Base-by-base conservation (phyloP, 768 basidiomycete genomes). In the Serendipita sp. region DNA sequence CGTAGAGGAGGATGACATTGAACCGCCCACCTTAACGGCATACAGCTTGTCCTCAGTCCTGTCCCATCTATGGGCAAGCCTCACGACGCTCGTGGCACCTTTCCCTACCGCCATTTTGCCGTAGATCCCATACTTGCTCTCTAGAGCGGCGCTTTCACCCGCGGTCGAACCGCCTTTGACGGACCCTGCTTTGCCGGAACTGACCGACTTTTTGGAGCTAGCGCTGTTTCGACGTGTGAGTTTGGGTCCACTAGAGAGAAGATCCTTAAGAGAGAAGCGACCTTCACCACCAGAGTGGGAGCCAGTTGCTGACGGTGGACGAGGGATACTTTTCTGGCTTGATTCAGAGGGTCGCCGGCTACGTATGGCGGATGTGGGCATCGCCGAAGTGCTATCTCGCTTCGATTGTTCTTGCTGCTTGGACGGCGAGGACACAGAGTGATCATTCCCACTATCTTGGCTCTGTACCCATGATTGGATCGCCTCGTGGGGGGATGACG, bases 21-120 rank as follows among this genome's bases (percentile, higher is more conserved):
- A 44, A 65, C 47, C 35, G 8, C 84, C 65, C 66, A 93, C 92
- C 84, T 99, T 99, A 75, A 99, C 89, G 51, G 95, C 95, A 70
- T 97, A 99, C 37, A 98, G 78, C 79, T 94, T 95, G 77, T 99
- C 95, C 38, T 41, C 93, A 24, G 79, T 83, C 66, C 94, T 80
- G 74, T 99, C 96, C 95, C 95, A 98, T 77, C 98, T 99, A 76
- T 99, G 96, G 47, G 94, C 95, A 16, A 99, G 81, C 53, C 92
- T 79, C 48, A 99, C 95, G 64, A 97, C 92, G 56, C 90, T 92
- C 30, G 96, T 99, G n/a, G 95, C 96, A 18, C 95, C 95, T 74
- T 93, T 96, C 45, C 95, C 95, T 68, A 99, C 96, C 11, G 95
- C 94, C 24, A 92, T 84, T 77, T 91, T 92, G 78, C 94, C 92